These are phyloP conservation scores for Barbarea vulgaris DNA, from an alignment of 345 rosid genomes.

Conservation along the genomic window DNA sequence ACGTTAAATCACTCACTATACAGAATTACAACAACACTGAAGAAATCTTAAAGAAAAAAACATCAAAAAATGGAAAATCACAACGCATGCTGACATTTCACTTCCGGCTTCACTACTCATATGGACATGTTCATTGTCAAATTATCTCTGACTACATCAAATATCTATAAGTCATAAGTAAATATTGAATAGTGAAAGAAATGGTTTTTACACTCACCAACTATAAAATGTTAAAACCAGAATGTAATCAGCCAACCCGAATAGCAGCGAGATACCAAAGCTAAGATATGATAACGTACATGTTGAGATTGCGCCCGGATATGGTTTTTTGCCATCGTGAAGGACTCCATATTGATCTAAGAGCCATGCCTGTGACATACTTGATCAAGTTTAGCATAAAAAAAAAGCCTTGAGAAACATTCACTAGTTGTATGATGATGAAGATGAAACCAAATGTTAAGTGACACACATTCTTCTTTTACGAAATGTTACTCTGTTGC, in stretches of 20 bases:
- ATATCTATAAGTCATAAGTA: not conserved
- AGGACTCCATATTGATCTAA: constrained; percentile 98
- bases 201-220: not conserved
- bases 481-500: not conserved
- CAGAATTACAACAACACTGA: constrained; percentile 9
- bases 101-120: not conserved
- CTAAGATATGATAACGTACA: constrained; percentile 53
- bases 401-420: not conserved
- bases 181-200: constrained; percentile 3
- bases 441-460: not conserved
- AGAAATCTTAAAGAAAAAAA: constrained; percentile 11
- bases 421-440: not conserved
- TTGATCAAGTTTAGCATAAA: constrained; percentile 9
- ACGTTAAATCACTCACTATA: not conserved
- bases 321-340: constrained; percentile 90
- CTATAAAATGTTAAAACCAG: not conserved
- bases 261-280: constrained; percentile 25
- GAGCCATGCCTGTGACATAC: constrained; percentile 74
- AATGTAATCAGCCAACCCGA: constrained; percentile 13
- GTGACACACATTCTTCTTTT: constrained; percentile 5
- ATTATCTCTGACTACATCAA: not conserved
- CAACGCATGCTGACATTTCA: constrained; percentile 1
- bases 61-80: not conserved
- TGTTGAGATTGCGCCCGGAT: constrained; percentile 86
- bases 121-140: not conserved